phyloP scores from a whole-genome alignment of 768 basidiomycete species.

The Candolleomyces eurysporus region DNA sequence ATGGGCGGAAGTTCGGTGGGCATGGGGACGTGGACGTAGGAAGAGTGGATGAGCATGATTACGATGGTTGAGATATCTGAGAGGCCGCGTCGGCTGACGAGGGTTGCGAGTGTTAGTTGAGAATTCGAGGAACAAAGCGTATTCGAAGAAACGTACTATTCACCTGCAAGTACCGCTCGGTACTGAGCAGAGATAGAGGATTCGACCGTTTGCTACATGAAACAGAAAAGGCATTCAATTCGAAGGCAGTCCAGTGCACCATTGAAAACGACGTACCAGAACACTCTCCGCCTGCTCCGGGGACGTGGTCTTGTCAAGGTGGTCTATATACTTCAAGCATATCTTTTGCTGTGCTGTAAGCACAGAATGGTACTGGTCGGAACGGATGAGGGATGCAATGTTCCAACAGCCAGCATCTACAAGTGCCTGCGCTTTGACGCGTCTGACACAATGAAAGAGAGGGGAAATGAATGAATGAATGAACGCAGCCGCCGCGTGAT shows the following conservation, averaged over 20 bases:
- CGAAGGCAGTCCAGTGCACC: background rate
- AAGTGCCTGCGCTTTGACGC: slow-evolving; percentile 40
- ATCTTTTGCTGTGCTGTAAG: slow-evolving; percentile 37
- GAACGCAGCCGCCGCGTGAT: background rate
- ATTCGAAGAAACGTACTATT: background rate
- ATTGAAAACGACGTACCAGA: background rate
- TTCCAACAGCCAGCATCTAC: slow-evolving; percentile 49
- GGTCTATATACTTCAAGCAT: slow-evolving; percentile 38
- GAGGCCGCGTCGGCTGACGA: slow-evolving; percentile 4
- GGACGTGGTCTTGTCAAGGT: slow-evolving; percentile 25
- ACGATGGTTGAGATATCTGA: background rate
- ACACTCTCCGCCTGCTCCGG: slow-evolving; percentile 1
- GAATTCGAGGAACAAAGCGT: background rate
- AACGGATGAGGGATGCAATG: slow-evolving; percentile 36
- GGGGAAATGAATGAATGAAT: background rate
- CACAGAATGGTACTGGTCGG: slow-evolving; percentile 34
- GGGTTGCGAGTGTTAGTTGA: background rate
- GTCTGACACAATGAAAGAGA: slow-evolving; percentile 17
- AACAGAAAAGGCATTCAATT: background rate
- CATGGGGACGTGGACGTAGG: slow-evolving; percentile 7
- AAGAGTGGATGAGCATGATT: slow-evolving; percentile 5
- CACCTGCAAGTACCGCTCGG: slow-evolving; percentile 6
- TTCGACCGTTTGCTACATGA: background rate
- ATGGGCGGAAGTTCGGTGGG: slow-evolving; percentile 2
- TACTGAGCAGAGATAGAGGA: slow-evolving; percentile 2